phyloP scores from a whole-genome alignment of 345 rosid species.

The Camelina neglecta region DNA sequence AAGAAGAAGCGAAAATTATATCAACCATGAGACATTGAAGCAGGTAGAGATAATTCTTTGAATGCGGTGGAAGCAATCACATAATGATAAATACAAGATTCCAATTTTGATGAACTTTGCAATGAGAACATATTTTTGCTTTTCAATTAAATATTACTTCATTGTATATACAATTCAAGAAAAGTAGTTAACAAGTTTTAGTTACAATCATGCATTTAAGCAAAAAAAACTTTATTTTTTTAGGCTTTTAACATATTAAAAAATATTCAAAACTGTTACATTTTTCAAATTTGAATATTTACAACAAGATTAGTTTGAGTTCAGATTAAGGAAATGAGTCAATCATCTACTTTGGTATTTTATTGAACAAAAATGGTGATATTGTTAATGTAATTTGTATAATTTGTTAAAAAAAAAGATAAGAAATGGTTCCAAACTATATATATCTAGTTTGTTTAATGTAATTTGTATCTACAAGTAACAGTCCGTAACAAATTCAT shows the following conservation, averaged over 20 bases:
- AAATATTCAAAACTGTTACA: not conserved
- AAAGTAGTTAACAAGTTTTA: conserved; percentile 15
- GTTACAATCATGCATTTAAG: conserved; percentile 8
- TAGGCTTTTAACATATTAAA: not conserved
- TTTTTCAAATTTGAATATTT: not conserved
- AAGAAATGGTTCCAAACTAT: no score
- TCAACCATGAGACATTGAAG: conserved; percentile 40
- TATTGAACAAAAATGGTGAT: no score
- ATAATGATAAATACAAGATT: conserved; percentile 38
- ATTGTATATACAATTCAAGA: conserved; percentile 19
- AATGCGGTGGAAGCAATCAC: conserved; percentile 43
- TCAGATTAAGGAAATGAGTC: not conserved
- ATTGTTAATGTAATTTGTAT: no score
- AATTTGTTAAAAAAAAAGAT: no score
- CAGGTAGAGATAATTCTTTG: conserved; percentile 41
- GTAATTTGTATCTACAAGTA: conserved; percentile 9
- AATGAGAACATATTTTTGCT: conserved; percentile 41
- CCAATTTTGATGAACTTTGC: conserved; percentile 50
- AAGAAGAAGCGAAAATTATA: conserved; percentile 22
- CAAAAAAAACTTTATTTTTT: not conserved
- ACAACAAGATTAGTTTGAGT: conserved; percentile 1
- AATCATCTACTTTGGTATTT: no score
- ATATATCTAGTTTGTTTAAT: not conserved
- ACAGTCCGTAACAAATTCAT: not conserved
- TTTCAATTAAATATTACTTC: conserved; percentile 25